Evolutionary conservation across 768 basidiomycete species (phyloP), one percentile per base, ranked within the genome.

Genomic region (Mycena galopus): DNA sequence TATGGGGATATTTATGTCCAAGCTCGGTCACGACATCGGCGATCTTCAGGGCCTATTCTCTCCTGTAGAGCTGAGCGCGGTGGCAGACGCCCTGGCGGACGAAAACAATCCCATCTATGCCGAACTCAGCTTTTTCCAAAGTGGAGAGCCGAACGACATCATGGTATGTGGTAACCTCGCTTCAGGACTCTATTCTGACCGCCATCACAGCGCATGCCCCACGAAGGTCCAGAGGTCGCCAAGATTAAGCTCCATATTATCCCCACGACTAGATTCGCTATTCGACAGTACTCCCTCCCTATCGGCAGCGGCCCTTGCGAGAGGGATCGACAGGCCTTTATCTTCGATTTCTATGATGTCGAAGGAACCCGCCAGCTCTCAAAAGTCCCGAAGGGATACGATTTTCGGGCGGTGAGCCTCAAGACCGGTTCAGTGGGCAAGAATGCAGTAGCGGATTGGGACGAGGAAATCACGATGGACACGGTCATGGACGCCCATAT

Each of bases 361-460:
- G 17, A 17, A 17, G 12, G 27, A 19, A 29, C 29, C 21, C 19
- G 12, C 19, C 39, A 61, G 60, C 60, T 61, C 17, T 12, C 12
- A 30, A 17, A 42, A 61, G 39, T 61, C 60, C 60, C 60, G 30
- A 29, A 61, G 2, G 60, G 58, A 14, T 61, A 61, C 42, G 30
- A 39, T 10, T 61, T 61, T 42, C 27, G 30, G 42, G 39, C 60
- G 39, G 21, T 61, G 39, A 61, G 58, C 58, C 8, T 27, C 23
- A 35, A 21, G 56, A 35, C 56, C 17, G 58, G 58, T n/a, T n/a
- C n/a, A n/a, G n/a, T n/a, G n/a, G n/a, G n/a, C n/a, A n/a, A n/a
- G n/a, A n/a, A n/a, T n/a, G n/a, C n/a, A n/a, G n/a, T n/a, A n/a
- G n/a, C n/a, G n/a, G n/a, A n/a, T n/a, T n/a, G n/a, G n/a, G n/a